Evolutionary conservation across 257 asterid genomes (phyloP), one percentile per base, ranked within the genome.

Genomic region (Anisodus acutangulus): DNA sequence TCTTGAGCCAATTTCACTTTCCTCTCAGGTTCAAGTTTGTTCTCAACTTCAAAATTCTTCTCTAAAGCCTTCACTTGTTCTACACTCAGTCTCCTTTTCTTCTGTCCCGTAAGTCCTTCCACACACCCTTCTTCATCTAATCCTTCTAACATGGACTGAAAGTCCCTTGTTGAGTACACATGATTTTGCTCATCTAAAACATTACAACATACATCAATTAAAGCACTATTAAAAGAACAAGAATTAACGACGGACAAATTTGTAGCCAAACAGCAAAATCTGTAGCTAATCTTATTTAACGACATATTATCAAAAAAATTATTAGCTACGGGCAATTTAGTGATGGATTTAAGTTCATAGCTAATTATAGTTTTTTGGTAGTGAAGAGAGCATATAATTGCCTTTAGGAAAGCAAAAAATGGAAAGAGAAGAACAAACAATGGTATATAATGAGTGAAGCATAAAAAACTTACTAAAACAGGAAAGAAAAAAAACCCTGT

Each of bases 1-100:
- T 95, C 97, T 43, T 91, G 94, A 2, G 99, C 99, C 10, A 95
- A 91, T 83, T 94, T 94, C 6, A 91, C 93, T 85, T 95, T 95
- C 83, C 99, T 90, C 69, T 95, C 97, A 1, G 99, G 98, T 45
- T 95, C 98, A 13, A 95, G 97, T 86, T 95, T 95, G 85, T 93
- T 94, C 62, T 95, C 99, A 12, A 94, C 97, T 87, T 95, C 99
- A 62, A 95, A 95, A 72, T 91, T 90, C 88, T 91, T 94, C 94
- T 95, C 99, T 85, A 95, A 85, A 3, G 98, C 97, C 81, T 95
- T 93, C 9, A 95, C 99, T 87, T 95, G 99, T 57, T 91, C 91
- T 15, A 92, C 91, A 78, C 92, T 92, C 67, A 95, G 74, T 62
- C 98, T 79, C 89, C 98, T 88, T 49, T 95, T 95, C 88, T 95